A percentile compares a stretch with the other conserved stretches of the same genome.
These are phyloP conservation scores for Carex littledalei DNA, from an alignment of 176 grass and related monocot genomes.

Conservation along the genomic window DNA sequence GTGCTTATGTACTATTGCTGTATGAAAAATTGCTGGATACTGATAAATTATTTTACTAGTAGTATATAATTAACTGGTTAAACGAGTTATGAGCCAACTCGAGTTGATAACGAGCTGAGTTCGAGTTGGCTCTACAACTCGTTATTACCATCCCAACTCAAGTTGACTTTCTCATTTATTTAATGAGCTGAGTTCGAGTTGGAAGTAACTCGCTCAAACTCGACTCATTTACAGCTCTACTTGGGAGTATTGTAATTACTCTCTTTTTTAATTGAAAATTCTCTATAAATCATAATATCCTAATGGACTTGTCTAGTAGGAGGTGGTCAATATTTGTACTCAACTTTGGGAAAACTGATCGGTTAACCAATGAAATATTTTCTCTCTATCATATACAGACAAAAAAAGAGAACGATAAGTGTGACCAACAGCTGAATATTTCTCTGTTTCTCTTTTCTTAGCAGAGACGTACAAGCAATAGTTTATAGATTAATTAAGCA, in stretches of 20 bases:
- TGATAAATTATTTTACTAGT: too few species aligned
- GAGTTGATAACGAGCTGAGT: too few species aligned
- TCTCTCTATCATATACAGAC: not conserved
- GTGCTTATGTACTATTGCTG: too few species aligned
- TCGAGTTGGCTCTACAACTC: too few species aligned
- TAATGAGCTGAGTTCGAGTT: too few species aligned
- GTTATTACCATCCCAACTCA: too few species aligned
- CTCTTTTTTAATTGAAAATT: not conserved
- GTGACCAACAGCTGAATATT: not conserved
- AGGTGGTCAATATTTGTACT: not conserved
- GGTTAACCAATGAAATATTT: not conserved
- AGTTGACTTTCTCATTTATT: too few species aligned
- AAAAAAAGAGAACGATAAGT: not conserved
- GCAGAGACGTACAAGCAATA: constrained; percentile 13
- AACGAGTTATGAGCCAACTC: too few species aligned
- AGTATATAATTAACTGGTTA: too few species aligned
- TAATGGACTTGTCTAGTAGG: not conserved
- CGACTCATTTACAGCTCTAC: too few species aligned
- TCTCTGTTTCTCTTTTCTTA: not conserved
- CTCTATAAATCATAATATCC: not conserved
- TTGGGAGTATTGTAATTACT: not conserved
- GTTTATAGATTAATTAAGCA: not conserved
- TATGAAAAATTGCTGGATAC: too few species aligned
- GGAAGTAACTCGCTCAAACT: too few species aligned
- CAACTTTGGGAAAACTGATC: not conserved